phyloP scores from a whole-genome alignment of 1,139 yeast genomes.

The Pichia sp. region DNA sequence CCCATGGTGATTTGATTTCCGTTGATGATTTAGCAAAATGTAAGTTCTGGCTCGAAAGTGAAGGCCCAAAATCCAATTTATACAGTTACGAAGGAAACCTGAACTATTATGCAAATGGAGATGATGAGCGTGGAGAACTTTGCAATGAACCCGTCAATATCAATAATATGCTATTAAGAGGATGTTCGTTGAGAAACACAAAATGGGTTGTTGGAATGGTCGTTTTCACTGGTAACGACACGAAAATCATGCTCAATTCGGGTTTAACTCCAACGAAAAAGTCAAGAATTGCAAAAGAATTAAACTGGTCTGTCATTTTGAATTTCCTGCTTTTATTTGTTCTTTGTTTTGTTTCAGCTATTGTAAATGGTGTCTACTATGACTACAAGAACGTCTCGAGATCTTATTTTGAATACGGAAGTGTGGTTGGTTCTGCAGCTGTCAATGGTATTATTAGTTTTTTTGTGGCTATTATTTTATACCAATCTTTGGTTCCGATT shows the following conservation, averaged over 20 bases:
- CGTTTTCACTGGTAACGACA: slow-evolving; percentile 82
- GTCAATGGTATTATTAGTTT: slow-evolving; percentile 80
- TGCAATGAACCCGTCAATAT: slow-evolving; percentile 69
- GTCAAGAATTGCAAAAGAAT: slow-evolving; percentile 76
- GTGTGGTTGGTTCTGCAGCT: slow-evolving; percentile 61
- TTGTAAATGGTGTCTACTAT: slow-evolving; percentile 78
- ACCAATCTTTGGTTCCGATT: slow-evolving; percentile 90
- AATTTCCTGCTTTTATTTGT: slow-evolving; percentile 73
- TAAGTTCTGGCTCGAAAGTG: slow-evolving; percentile 83
- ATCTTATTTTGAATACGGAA: slow-evolving; percentile 65
- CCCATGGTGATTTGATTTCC: slow-evolving; percentile 41
- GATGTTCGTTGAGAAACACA: slow-evolving; percentile 87
- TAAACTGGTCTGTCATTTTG: slow-evolving; percentile 74
- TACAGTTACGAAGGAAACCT: slow-evolving; percentile 86
- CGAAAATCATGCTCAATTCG: slow-evolving; percentile 89
- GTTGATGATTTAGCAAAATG: slow-evolving; percentile 64
- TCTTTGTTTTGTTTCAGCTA: slow-evolving; percentile 76
- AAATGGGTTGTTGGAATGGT: slow-evolving; percentile 92
- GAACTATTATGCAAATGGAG: slow-evolving; percentile 52
- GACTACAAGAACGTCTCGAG: slow-evolving; percentile 51
- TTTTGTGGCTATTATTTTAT: slow-evolving; percentile 83
- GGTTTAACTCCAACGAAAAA: slow-evolving; percentile 90
- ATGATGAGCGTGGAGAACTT: slow-evolving; percentile 35
- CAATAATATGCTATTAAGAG: slow-evolving; percentile 80
- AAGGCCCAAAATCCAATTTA: slow-evolving; percentile 79